Evolutionary conservation across 1,284 basidiomycete species (phyloP), one percentile per base, ranked within the genome.

Genomic region (Melampsora medusae): DNA sequence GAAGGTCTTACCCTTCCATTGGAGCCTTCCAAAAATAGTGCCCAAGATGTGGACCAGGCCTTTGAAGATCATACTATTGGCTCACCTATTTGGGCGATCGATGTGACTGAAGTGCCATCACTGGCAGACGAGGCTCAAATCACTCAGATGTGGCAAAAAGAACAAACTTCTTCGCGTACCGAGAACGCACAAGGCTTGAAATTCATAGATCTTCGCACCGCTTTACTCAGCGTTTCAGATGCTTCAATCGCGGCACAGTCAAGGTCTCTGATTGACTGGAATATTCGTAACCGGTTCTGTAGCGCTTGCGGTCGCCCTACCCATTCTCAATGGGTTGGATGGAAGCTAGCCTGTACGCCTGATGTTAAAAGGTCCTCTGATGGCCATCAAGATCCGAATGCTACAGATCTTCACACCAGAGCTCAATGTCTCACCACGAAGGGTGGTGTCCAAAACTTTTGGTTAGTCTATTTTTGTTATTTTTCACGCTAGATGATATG

Each of bases 281-380:
- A 95, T 82, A 85, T 85, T 67, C 86, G 92, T 73, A 93, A 93
- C 82, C 91, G 89, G 90, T 97, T 91, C 84, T 99, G 96, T 82
- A 87, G 94, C 0, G 90, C 88, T 0, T 98, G 96, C 82, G 92
- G 93, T 0, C 88, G 90, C 0, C 87, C 86, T 3, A 89, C 90
- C 0, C 92, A 94, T 82, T 91, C 92, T 0, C 86, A 93, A 78
- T 98, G 95, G 94, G 93, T 89, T 4, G 96, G 96, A 0, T 98
- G 94, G 93, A 99, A 99, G 84, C 85, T 94, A 4, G 87, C 87
- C 7, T 99, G 96, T 82, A 85, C 87, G 2, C 87, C 91, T 0
- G 84, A 92, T 12, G 82, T 83, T 19, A 67, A 80, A 9, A 79
- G 80, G 5, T 73, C 91, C 33, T 90, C 90, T 2, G 90, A 90